Percentiles rank a stretch among this genome's conserved stretches.
These are phyloP conservation scores for Sphaerosporella brunnea DNA, from an alignment of 495 filamentous ascomycete species.

Conservation along the genomic window DNA sequence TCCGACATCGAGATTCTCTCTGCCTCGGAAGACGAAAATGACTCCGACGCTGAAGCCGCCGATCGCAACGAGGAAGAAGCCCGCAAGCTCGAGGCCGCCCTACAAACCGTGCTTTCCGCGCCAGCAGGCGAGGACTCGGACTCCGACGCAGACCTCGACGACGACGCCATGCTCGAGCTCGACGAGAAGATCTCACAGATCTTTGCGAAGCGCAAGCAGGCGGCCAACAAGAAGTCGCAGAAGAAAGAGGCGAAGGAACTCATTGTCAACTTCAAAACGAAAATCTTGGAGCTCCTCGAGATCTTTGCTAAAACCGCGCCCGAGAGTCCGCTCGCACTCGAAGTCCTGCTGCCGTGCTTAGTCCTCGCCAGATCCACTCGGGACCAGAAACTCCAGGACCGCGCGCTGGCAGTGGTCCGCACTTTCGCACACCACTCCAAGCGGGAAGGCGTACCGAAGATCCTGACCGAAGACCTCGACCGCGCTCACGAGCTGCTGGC, in stretches of 20 bases:
- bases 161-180: conserved; percentile 85
- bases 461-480: conserved; percentile 16
- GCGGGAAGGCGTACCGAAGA: conserved; percentile 28
- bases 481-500: conserved; percentile 39
- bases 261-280: conserved; percentile 90
- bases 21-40: conserved; percentile 8
- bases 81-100: conserved; percentile 49
- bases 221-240: conserved; percentile 46
- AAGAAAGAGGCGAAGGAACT: conserved; percentile 70
- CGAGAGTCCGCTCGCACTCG: conserved; percentile 43
- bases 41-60: conserved; percentile 7
- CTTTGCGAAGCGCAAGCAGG: conserved; percentile 48
- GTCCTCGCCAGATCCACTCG: conserved; percentile 39
- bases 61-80: conserved; percentile 9
- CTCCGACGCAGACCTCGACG: conserved; percentile 62
- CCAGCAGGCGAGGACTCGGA: conserved; percentile 39
- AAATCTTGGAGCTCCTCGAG: conserved; percentile 70
- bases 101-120: conserved; percentile 54
- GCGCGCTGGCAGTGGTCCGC: conserved; percentile 48
- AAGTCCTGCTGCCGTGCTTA: conserved; percentile 45
- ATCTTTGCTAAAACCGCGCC: conserved; percentile 73
- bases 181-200: conserved; percentile 66
- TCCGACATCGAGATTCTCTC: conserved; percentile 30
- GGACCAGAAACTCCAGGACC: conserved; percentile 54
- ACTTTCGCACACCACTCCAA: conserved; percentile 44